Evolutionary conservation across 179 eudicot genomes (phyloP).

Genomic region (Beta corolliflora): DNA sequence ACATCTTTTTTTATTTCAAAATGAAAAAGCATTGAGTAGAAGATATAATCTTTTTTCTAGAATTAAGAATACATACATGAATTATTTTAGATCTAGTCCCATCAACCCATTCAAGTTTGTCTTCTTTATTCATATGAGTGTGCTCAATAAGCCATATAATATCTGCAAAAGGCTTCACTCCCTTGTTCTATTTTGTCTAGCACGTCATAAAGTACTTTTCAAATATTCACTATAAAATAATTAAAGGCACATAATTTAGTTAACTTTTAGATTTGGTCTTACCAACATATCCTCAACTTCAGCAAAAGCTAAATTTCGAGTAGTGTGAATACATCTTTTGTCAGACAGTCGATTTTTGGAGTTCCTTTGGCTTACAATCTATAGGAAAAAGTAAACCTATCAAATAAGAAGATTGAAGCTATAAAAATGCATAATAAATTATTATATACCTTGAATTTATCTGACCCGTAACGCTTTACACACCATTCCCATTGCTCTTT

Average conservation of each 20-base stretch:
- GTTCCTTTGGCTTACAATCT: too few relatives aligned
- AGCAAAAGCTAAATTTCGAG: too few relatives aligned
- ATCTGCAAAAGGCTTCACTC: slow-evolving; percentile 15
- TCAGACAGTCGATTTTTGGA: too few relatives aligned
- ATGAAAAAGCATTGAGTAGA: too few relatives aligned
- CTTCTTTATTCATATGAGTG: background rate
- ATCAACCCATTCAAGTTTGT: background rate
- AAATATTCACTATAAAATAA: background rate
- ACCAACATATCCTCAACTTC: slow-evolving; percentile 9
- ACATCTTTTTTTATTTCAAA: too few relatives aligned
- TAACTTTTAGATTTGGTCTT: background rate
- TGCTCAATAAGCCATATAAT: slow-evolving; percentile 4
- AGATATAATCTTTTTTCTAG: too few relatives aligned
- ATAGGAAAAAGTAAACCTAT: background rate
- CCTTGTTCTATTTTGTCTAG: slow-evolving; percentile 21
- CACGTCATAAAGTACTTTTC: too few relatives aligned
- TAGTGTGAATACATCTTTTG: too few relatives aligned
- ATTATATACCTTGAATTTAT: slow-evolving; percentile 1
- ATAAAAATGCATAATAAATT: background rate
- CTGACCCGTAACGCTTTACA: background rate
- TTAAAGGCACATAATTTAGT: background rate
- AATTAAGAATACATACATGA: background rate
- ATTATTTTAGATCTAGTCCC: background rate
- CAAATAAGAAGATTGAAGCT: too few relatives aligned
- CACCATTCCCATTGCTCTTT: background rate